phyloP scores from a whole-genome alignment of 805 yeast genomes.

The Wickerhamomyces alni region DNA sequence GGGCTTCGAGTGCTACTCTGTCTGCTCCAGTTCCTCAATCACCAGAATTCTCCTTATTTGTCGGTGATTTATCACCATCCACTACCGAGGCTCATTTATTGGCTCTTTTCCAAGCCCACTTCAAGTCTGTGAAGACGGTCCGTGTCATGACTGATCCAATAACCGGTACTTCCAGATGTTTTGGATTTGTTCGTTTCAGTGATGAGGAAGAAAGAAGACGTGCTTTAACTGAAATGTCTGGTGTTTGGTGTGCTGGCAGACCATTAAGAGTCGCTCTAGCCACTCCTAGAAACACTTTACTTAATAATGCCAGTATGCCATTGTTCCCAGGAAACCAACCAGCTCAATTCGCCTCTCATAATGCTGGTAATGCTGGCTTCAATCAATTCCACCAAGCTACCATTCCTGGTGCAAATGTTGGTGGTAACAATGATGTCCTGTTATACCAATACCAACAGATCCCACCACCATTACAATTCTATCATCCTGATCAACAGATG shows the following conservation, averaged over 20 bases:
- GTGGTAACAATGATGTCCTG: slow-evolving; percentile 12
- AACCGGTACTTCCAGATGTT: slow-evolving; percentile 69
- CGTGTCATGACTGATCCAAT: slow-evolving; percentile 85
- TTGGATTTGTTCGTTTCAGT: slow-evolving; percentile 75
- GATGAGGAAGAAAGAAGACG: slow-evolving; percentile 62
- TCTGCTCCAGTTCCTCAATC: slow-evolving; percentile 64
- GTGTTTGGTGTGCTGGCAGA: slow-evolving; percentile 75
- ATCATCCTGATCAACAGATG: slow-evolving; percentile 12
- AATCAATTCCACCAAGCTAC: slow-evolving; percentile 14
- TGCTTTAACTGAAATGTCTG: slow-evolving; percentile 71
- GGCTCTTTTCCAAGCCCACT: slow-evolving; percentile 63
- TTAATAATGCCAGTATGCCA: slow-evolving; percentile 2
- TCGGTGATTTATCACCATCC: slow-evolving; percentile 75
- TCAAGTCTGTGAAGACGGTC: slow-evolving; percentile 66
- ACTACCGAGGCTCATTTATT: slow-evolving; percentile 77
- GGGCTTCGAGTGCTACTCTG: slow-evolving; percentile 82
- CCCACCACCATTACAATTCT: slow-evolving; percentile 14
- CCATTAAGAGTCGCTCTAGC: slow-evolving; percentile 75
- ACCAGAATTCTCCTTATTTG: slow-evolving; percentile 73
- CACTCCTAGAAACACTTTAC: slow-evolving; percentile 52
- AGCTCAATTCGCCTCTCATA: slow-evolving; percentile 2
- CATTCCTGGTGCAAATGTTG: background rate
- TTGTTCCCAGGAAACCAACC: slow-evolving; percentile 6
- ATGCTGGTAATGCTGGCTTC: slow-evolving; percentile 3
- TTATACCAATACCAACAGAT: slow-evolving; percentile 20